A percentile compares a stretch with the other conserved stretches of the same genome.
These are phyloP conservation scores for Populus pruinosa DNA, from an alignment of 345 rosid species.

Conservation along the genomic window DNA sequence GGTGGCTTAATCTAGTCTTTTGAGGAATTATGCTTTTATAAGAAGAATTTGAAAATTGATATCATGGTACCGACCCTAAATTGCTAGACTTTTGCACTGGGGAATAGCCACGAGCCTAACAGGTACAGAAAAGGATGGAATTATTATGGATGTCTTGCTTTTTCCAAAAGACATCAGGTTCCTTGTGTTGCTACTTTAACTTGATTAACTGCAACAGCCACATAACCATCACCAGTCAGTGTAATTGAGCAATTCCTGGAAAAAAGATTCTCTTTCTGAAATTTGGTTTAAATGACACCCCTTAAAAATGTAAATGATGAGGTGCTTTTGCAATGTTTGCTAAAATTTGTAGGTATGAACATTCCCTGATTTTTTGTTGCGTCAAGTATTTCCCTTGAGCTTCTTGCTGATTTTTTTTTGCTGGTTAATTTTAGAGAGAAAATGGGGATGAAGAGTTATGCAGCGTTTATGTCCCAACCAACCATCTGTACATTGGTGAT, in stretches of 20 bases:
- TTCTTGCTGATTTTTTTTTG: slow-evolving; percentile 9
- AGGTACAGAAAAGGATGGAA: background rate
- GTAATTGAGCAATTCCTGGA: background rate
- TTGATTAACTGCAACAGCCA: background rate
- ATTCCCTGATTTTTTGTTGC: background rate
- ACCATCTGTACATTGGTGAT: slow-evolving; percentile 81
- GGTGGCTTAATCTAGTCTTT: background rate
- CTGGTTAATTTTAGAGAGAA: slow-evolving; percentile 48
- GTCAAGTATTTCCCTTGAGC: background rate
- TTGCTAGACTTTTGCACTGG: background rate
- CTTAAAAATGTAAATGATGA: background rate
- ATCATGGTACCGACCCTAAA: background rate
- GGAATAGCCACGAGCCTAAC: background rate
- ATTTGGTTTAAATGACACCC: background rate
- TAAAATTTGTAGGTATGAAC: background rate
- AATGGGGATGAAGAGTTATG: slow-evolving; percentile 77
- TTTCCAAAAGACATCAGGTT: background rate
- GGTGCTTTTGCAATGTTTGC: background rate
- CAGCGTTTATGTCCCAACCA: slow-evolving; percentile 85
- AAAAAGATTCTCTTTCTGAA: background rate
- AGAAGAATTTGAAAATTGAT: background rate
- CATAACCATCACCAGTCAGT: background rate
- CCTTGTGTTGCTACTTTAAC: background rate
- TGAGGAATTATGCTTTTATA: background rate
- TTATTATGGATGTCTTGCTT: background rate